Conservation (phyloP, 148 eudicot genomes). For the Suaeda aralocaspica region DNA sequence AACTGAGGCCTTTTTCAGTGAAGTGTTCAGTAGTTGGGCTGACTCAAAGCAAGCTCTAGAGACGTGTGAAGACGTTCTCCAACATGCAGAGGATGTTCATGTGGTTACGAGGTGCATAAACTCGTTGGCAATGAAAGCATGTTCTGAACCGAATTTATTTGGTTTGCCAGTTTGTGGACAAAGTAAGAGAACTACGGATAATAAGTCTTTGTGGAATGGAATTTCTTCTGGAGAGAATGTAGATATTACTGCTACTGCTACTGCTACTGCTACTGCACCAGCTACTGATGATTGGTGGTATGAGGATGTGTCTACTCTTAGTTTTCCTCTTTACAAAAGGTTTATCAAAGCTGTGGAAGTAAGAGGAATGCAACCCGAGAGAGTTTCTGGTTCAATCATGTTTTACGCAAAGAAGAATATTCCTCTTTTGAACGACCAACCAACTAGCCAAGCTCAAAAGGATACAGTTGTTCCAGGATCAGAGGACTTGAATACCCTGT, state of each 20-base stretch:
- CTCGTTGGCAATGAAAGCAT: slow-evolving; percentile 61
- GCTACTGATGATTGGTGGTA: slow-evolving; percentile 69
- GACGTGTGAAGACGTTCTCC: slow-evolving; percentile 52
- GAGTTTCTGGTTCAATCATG: slow-evolving; percentile 50
- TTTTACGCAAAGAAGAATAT: slow-evolving; percentile 48
- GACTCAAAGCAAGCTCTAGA: slow-evolving; percentile 62
- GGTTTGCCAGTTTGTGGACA: slow-evolving; percentile 41
- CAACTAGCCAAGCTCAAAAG: slow-evolving; percentile 20
- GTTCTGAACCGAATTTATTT: slow-evolving; percentile 39
- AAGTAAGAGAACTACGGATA: slow-evolving; percentile 19
- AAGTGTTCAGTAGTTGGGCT: slow-evolving; percentile 57
- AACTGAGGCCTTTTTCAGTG: slow-evolving; percentile 48
- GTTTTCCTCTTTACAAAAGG: slow-evolving; percentile 51
- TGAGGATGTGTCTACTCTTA: slow-evolving; percentile 54
- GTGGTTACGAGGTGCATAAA: slow-evolving; percentile 56
- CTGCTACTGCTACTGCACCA: not conserved
- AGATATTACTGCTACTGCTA: slow-evolving; percentile 23
- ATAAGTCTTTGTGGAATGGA: slow-evolving; percentile 45
- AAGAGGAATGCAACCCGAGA: slow-evolving; percentile 63
- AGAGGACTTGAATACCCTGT: slow-evolving; percentile 20
- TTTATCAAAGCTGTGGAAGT: slow-evolving; percentile 47
- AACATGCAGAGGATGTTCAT: slow-evolving; percentile 51
- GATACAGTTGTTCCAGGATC: slow-evolving; percentile 14
- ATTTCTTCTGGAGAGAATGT: slow-evolving; percentile 32
- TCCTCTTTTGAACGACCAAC: slow-evolving; percentile 33